Conservation (phyloP, 2,329 filamentous ascomycete genomes). For the Pyrenophora tritici-repentis region DNA sequence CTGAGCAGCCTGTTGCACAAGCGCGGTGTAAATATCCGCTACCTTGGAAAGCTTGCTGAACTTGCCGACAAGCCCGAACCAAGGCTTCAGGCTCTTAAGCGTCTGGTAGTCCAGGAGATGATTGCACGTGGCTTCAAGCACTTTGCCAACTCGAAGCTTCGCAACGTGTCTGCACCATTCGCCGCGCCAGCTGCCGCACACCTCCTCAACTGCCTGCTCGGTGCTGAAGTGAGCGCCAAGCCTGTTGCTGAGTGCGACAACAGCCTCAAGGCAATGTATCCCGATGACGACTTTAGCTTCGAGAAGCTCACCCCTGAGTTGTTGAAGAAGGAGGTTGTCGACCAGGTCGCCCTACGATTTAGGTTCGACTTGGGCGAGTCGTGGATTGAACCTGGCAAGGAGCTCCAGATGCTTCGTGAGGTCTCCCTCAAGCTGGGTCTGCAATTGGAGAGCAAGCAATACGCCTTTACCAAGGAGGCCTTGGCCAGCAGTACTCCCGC, state of each 20-base stretch:
- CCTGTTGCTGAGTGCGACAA: constrained; percentile 79
- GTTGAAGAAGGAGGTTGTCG: constrained; percentile 70
- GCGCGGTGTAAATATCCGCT: constrained; percentile 94
- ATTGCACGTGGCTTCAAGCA: constrained; percentile 96
- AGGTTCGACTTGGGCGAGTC: constrained; percentile 71
- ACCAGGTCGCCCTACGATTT: constrained; percentile 75
- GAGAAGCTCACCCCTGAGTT: constrained; percentile 75
- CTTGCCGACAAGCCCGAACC: constrained; percentile 64
- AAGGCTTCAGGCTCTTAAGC: constrained; percentile 75
- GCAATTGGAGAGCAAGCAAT: constrained; percentile 81
- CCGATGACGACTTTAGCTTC: constrained; percentile 81
- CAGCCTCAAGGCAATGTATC: constrained; percentile 74
- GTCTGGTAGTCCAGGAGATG: constrained; percentile 88
- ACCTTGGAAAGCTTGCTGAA: constrained; percentile 82
- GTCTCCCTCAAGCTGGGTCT: constrained; percentile 86
- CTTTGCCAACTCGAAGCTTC: constrained; percentile 76
- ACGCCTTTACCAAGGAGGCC: constrained; percentile 63
- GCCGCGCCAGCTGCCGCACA: constrained; percentile 81
- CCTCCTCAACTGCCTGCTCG: constrained; percentile 90
- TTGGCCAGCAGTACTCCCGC: constrained; percentile 23
- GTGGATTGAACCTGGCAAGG: constrained; percentile 71
- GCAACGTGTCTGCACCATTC: constrained; percentile 77
- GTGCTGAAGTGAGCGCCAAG: constrained; percentile 73
- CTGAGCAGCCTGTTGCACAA: constrained; percentile 89
- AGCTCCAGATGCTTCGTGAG: constrained; percentile 86